Conservation (phyloP, 108 stramenopile species). For the Phaeodactylum tricornutum region DNA sequence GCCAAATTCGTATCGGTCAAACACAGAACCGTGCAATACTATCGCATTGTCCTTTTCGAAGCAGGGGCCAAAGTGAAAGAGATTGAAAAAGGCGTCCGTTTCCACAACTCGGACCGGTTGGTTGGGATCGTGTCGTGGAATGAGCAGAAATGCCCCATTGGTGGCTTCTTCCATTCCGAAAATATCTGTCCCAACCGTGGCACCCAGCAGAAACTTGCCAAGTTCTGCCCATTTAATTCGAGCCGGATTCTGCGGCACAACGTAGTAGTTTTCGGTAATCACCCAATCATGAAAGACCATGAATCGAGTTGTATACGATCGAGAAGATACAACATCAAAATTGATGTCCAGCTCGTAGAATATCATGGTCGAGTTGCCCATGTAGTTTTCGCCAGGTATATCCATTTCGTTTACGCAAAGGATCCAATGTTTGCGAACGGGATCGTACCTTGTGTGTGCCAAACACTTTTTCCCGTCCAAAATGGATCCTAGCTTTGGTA, state of each 20-base stretch:
- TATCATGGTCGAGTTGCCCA: conserved; percentile 10
- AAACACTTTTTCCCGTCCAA: too few relatives aligned
- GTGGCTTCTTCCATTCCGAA: conserved; percentile 19
- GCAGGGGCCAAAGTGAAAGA: too few relatives aligned
- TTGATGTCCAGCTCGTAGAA: conserved; percentile 18
- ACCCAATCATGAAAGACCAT: conserved; percentile 23
- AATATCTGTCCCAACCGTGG: conserved; percentile 12
- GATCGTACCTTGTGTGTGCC: too few relatives aligned
- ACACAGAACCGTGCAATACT: too few relatives aligned
- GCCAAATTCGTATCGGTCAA: too few relatives aligned
- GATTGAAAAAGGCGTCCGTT: conserved; percentile 20
- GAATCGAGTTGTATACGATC: conserved; percentile 10
- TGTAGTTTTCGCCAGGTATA: too few relatives aligned
- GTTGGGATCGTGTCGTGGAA: conserved; percentile 7
- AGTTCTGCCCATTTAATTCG: conserved; percentile 11
- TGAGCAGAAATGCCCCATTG: conserved; percentile 16
- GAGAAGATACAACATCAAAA: conserved; percentile 10
- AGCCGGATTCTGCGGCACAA: conserved; percentile 19
- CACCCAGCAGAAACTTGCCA: conserved; percentile 5
- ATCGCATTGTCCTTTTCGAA: too few relatives aligned
- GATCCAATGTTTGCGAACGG: too few relatives aligned
- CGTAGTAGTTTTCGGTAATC: conserved; percentile 18
- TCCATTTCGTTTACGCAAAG: too few relatives aligned
- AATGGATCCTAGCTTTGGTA: too few relatives aligned
- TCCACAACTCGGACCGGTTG: conserved; percentile 8